These are phyloP conservation scores for Pinus tabuliformis DNA, from an alignment of 75 land plant species.

Conservation along the genomic window DNA sequence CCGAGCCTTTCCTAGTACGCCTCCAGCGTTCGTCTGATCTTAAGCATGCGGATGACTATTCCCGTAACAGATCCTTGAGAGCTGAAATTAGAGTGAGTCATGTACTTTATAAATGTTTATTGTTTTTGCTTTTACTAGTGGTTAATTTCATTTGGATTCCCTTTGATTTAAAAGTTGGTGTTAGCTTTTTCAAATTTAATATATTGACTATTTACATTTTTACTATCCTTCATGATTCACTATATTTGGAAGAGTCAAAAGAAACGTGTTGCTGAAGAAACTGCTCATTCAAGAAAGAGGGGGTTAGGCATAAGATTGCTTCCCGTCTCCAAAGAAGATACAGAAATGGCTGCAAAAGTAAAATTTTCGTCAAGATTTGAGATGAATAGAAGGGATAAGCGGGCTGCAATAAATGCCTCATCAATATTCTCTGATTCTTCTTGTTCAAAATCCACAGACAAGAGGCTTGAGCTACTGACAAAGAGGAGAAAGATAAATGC, in stretches of 20 bases:
- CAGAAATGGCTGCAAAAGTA: constrained; percentile 52
- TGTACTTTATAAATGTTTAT: background rate
- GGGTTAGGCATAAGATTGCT: constrained; percentile 86
- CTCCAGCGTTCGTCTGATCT: constrained; percentile 76
- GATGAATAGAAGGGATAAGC: constrained; percentile 62
- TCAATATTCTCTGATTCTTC: constrained; percentile 66
- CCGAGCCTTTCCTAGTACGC: constrained; percentile 74
- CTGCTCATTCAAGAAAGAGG: constrained; percentile 54
- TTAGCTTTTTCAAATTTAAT: background rate
- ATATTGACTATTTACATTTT: background rate
- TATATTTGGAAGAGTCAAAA: constrained; percentile 65
- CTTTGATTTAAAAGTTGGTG: background rate
- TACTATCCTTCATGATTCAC: constrained; percentile 1
- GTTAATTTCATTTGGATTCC: background rate
- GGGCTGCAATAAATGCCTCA: constrained; percentile 79
- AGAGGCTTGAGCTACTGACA: constrained; percentile 56
- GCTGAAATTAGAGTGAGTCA: constrained; percentile 67
- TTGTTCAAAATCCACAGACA: constrained; percentile 21
- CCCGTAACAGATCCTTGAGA: constrained; percentile 76
- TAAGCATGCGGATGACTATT: constrained; percentile 83
- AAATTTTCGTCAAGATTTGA: constrained; percentile 81
- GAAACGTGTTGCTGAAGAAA: constrained; percentile 82
- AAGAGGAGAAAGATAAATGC: constrained; percentile 76
- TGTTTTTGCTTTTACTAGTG: background rate
- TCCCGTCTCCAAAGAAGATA: constrained; percentile 70